Evolutionary conservation across 2,329 filamentous ascomycete genomes (phyloP).

Genomic region (Cladobotryum protrusum): DNA sequence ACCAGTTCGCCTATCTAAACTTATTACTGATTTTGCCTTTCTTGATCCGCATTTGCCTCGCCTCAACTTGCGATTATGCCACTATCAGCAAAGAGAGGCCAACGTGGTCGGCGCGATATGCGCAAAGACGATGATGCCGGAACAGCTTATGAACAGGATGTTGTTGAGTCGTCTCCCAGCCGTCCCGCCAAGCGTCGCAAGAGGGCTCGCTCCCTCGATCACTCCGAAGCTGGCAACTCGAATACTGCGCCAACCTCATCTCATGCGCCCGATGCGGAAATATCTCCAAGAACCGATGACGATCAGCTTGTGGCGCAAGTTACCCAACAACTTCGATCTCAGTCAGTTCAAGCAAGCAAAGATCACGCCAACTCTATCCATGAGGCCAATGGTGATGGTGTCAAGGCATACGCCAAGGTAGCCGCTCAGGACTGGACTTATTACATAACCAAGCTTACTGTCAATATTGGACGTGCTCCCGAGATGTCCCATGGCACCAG

Average conservation of each 20-base stretch:
- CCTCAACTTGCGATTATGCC: constrained; percentile 25
- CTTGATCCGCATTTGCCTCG: not conserved
- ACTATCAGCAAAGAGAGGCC: constrained; percentile 31
- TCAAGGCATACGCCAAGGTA: constrained; percentile 75
- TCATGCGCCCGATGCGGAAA: constrained; percentile 33
- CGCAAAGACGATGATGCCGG: constrained; percentile 31
- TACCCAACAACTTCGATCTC: constrained; percentile 44
- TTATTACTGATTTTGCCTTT: not conserved
- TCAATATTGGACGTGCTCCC: constrained; percentile 69
- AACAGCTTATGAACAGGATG: constrained; percentile 26
- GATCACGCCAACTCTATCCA: constrained; percentile 60
- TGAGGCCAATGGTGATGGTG: constrained; percentile 54
- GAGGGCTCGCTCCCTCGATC: constrained; percentile 34
- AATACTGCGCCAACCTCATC: constrained; percentile 10
- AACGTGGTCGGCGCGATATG: constrained; percentile 33
- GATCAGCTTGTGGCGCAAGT: constrained; percentile 52
- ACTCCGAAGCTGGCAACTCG: constrained; percentile 12
- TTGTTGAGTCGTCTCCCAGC: constrained; percentile 51
- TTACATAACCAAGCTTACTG: constrained; percentile 68
- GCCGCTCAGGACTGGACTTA: constrained; percentile 79
- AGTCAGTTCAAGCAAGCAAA: constrained; percentile 51
- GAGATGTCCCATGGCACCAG: constrained; percentile 37
- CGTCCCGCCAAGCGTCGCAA: constrained; percentile 60
- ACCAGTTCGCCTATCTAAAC: not conserved
- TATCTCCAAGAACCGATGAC: constrained; percentile 41